Base-by-base conservation (phyloP, 768 basidiomycete species). In the Mycena metata region DNA sequence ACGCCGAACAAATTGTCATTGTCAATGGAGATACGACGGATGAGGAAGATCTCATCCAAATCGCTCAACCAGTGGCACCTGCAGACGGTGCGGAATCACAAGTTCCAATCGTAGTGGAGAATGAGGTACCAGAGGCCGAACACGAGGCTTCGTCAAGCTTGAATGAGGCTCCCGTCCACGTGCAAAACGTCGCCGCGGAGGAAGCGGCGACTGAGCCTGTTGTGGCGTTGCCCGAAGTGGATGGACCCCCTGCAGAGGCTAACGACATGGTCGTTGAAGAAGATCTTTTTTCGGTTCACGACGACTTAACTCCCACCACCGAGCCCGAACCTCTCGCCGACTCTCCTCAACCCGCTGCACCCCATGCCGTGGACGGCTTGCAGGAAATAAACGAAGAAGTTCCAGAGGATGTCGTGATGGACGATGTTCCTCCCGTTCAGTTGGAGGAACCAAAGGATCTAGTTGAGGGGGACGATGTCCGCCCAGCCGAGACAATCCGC, bases 41-140 rank as follows among this genome's bases (percentile, higher is more conserved):
- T 26, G 72, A 73, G 33, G 72, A 72, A 41, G 67, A 71, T 57
- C 60, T 69, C 26, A 60, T 59, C 33, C 67, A 67, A 21, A 66
- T 69, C 30, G 33, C 51, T 16, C 63, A 64, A 5, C 47, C 60
- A 30, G 3, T 30, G 30, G 30, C 30, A 35, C 62, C 62, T 19
- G 12, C 21, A 57, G 70, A 58, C 23, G 41, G 36, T n/a, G 50
- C 21, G 33, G 61, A 42, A 39, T 46, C 57, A 0, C 51, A 64
- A 63, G 56, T 69, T 26, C 71, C 68, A 33, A 62, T 71, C 46
- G 55, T 63, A 16, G 49, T 66, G 47, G 70, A 68, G n/a, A 61
- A 69, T 17, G 26, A 43, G 45, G 54, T 64, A 30, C 43, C 59
- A 26, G 41, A 60, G 46, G 63, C 36, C 36, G 36, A 13, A 50